These are phyloP conservation scores for Flammula alnicola DNA, from an alignment of 1,284 basidiomycete species.

Conservation along the genomic window DNA sequence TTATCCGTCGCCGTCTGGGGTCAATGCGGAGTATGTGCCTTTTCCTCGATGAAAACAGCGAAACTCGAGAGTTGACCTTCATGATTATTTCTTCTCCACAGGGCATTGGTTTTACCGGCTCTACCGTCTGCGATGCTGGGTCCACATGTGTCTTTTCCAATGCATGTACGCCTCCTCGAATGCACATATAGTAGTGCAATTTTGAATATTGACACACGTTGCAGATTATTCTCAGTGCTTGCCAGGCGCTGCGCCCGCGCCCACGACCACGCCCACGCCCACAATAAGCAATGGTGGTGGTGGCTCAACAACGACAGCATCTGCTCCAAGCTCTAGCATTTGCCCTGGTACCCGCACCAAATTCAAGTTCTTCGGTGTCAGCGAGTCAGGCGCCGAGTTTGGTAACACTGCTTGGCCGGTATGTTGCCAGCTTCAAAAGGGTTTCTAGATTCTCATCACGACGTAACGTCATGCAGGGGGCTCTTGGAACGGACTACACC, in stretches of 20 bases:
- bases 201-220: not conserved
- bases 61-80: slow-evolving; percentile 27
- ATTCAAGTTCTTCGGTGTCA: slow-evolving; percentile 68
- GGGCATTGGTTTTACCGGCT: slow-evolving; percentile 41
- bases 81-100: slow-evolving; percentile 20
- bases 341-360: slow-evolving; percentile 51
- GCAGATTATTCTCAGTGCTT: slow-evolving; percentile 47
- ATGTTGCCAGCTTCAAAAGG: no score
- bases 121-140: slow-evolving; percentile 41
- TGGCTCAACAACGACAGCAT: slow-evolving; percentile 28
- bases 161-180: slow-evolving; percentile 37
- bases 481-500: slow-evolving; percentile 40
- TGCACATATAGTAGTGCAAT: no score
- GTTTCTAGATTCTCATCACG: no score
- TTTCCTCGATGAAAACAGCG: slow-evolving; percentile 14
- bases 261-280: slow-evolving; percentile 6
- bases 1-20: slow-evolving; percentile 40
- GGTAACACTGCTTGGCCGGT: slow-evolving; percentile 52
- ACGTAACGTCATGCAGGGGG: slow-evolving; percentile 34
- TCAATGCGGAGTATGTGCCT: slow-evolving; percentile 44
- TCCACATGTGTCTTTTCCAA: slow-evolving; percentile 38
- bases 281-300: slow-evolving; percentile 11
- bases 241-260: slow-evolving; percentile 27
- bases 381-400: slow-evolving; percentile 64
- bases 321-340: slow-evolving; percentile 30